These are phyloP conservation scores for Candida sanyiensis DNA, from an alignment of 805 yeast genomes.

Conservation along the genomic window DNA sequence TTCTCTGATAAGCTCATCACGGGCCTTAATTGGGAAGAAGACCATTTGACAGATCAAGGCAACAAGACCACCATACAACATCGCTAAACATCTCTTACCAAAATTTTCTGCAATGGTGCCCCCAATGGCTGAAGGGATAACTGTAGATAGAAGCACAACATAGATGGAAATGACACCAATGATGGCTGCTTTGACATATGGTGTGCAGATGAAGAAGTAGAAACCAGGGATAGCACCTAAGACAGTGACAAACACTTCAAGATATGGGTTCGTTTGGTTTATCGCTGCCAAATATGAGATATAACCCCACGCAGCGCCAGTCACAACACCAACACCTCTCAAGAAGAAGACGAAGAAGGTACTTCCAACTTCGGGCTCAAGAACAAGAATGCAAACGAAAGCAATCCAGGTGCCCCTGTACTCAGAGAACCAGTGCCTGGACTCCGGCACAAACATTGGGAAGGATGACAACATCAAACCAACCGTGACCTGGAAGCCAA, in stretches of 20 bases:
- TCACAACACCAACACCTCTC: conserved; percentile 41
- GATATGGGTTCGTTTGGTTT: conserved; percentile 34
- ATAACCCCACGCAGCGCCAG: conserved; percentile 47
- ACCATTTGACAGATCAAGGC: conserved; percentile 41
- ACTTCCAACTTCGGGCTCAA: conserved; percentile 47
- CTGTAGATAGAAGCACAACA: conserved; percentile 41
- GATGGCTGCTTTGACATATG: conserved; percentile 46
- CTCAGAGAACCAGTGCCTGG: conserved; percentile 43
- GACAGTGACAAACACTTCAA: conserved; percentile 37
- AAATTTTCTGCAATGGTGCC: conserved; percentile 39
- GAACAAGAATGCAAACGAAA: conserved; percentile 43
- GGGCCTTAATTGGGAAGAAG: conserved; percentile 43
- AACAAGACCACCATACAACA: conserved; percentile 44
- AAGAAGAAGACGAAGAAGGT: conserved; percentile 43
- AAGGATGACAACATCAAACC: conserved; percentile 43
- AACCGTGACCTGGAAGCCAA: conserved; percentile 40
- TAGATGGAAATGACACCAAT: conserved; percentile 43
- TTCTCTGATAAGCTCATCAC: conserved; percentile 39
- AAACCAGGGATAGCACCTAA: conserved; percentile 43
- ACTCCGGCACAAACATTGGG: conserved; percentile 44
- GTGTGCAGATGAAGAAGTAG: conserved; percentile 39
- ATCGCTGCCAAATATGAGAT: conserved; percentile 40
- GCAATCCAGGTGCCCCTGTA: conserved; percentile 50
- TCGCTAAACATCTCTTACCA: conserved; percentile 45
- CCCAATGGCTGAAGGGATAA: conserved; percentile 32